Percentiles rank a stretch among this genome's conserved stretches.
Evolutionary conservation across 768 basidiomycete genomes (phyloP).

Genomic region (Termitomyces sp.): DNA sequence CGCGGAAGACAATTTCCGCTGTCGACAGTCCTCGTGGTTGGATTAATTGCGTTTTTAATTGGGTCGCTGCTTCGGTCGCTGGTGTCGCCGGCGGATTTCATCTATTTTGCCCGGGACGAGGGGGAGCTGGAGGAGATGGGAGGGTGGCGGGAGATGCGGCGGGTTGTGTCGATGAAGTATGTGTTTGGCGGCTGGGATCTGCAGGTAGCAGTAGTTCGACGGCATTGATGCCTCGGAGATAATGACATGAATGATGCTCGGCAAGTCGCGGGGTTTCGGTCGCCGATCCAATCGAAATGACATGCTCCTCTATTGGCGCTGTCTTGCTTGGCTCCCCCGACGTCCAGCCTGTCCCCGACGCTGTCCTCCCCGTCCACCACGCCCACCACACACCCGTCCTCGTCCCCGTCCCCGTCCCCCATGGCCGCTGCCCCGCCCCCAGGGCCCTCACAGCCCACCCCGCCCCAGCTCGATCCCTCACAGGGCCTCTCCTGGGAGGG

Average conservation of each 20-base stretch:
- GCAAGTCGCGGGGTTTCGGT: slow-evolving; percentile 28
- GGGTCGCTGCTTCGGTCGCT: slow-evolving; percentile 89
- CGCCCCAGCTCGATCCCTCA: slow-evolving; percentile 21
- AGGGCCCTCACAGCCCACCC: slow-evolving; percentile 21
- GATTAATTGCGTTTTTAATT: slow-evolving; percentile 85
- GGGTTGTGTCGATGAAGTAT: slow-evolving; percentile 80
- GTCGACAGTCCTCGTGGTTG: slow-evolving; percentile 69
- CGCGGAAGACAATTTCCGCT: slow-evolving; percentile 33
- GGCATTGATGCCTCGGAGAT: slow-evolving; percentile 43
- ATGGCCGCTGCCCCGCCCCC: slow-evolving; percentile 30
- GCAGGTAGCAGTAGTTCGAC: slow-evolving; percentile 78
- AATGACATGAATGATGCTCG: slow-evolving; percentile 15
- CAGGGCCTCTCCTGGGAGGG: slow-evolving; percentile 69
- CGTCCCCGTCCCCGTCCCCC: slow-evolving; percentile 3
- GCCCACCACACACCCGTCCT: slow-evolving; percentile 4
- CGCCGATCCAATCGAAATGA: slow-evolving; percentile 29
- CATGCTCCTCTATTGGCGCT: slow-evolving; percentile 7
- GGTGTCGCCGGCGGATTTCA: slow-evolving; percentile 87
- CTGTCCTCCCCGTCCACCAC: slow-evolving; percentile 19
- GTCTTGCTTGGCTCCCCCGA: slow-evolving; percentile 18
- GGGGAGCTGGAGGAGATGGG: slow-evolving; percentile 49
- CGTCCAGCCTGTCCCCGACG: slow-evolving; percentile 18
- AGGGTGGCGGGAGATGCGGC: slow-evolving; percentile 84
- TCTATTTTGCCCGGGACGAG: slow-evolving; percentile 67
- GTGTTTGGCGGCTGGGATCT: slow-evolving; percentile 85